Conservation (phyloP, 768 basidiomycete species). For the Suillus subluteus region DNA sequence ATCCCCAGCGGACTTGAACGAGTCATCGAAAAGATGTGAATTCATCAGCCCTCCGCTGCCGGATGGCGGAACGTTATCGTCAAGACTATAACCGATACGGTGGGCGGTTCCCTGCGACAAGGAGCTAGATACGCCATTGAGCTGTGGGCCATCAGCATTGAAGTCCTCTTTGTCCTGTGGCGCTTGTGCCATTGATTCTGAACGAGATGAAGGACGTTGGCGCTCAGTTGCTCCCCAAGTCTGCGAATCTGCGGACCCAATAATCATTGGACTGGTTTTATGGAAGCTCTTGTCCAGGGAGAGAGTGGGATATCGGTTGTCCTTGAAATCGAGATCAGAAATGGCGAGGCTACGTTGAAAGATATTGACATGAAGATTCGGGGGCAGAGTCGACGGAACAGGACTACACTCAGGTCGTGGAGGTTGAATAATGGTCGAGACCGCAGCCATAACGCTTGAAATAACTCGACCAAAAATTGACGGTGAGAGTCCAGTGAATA, state of each 20-base stretch:
- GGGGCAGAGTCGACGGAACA: slow-evolving; percentile 30
- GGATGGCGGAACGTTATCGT: slow-evolving; percentile 38
- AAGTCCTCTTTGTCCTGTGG: slow-evolving; percentile 23
- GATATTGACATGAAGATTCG: slow-evolving; percentile 41
- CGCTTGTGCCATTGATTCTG: slow-evolving; percentile 27
- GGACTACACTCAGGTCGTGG: slow-evolving; percentile 41
- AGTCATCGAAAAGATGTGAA: slow-evolving; percentile 32
- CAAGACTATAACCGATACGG: slow-evolving; percentile 54
- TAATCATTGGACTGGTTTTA: slow-evolving; percentile 34
- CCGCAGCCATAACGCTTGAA: slow-evolving; percentile 41
- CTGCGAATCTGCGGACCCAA: slow-evolving; percentile 30
- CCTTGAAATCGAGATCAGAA: slow-evolving; percentile 64
- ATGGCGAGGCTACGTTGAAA: slow-evolving; percentile 58
- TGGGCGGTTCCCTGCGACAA: slow-evolving; percentile 47
- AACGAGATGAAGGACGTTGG: slow-evolving; percentile 16
- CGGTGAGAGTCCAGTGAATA: slow-evolving; percentile 4
- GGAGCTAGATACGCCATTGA: slow-evolving; percentile 47
- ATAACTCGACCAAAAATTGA: slow-evolving; percentile 17
- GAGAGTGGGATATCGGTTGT: slow-evolving; percentile 58
- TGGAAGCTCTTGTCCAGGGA: slow-evolving; percentile 28
- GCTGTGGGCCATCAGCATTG: slow-evolving; percentile 36
- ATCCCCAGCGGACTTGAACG: slow-evolving; percentile 37
- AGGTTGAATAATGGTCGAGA: slow-evolving; percentile 54
- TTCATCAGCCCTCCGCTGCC: slow-evolving; percentile 28
- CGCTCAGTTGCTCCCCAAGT: slow-evolving; percentile 25